phyloP scores from a whole-genome alignment of 352 stramenopile species.

The Phytopythium sindhum region DNA sequence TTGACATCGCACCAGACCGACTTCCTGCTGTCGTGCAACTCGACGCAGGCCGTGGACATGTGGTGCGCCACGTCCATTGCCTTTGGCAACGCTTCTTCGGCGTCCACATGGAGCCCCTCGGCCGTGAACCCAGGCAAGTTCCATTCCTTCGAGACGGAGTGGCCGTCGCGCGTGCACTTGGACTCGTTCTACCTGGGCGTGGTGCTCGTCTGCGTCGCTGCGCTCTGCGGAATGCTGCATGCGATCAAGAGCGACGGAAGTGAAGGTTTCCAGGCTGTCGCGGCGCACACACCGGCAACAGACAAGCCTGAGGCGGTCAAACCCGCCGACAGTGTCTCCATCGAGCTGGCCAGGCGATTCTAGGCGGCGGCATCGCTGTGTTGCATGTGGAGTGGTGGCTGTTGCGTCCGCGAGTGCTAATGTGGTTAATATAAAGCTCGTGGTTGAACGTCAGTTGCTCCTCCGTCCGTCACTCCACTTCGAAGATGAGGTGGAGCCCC shows the following conservation, averaged over 20 bases:
- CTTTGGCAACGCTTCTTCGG: neutral
- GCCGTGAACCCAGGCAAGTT: conserved; percentile 13
- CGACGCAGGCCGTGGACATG: conserved; percentile 6
- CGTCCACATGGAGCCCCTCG: conserved; percentile 6
- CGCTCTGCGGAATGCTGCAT: conserved; percentile 6
- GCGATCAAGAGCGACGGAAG: neutral
- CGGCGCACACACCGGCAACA: neutral
- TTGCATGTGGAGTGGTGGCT: neutral
- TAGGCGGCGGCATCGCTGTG: neutral
- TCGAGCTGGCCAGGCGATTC: conserved; percentile 1
- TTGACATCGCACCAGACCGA: conserved; percentile 7
- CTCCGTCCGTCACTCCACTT: no score
- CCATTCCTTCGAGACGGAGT: conserved; percentile 8
- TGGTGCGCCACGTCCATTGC: conserved; percentile 14
- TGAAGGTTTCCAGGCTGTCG: neutral
- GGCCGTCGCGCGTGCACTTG: conserved; percentile 7
- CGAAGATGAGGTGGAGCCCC: no score
- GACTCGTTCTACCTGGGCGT: conserved; percentile 8
- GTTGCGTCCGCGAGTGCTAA: neutral
- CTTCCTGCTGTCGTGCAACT: conserved; percentile 11
- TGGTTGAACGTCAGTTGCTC: no score
- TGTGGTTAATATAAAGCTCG: neutral
- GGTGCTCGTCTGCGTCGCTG: conserved; percentile 1
- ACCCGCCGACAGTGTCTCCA: neutral
- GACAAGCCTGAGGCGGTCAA: neutral